Conservation (phyloP, 176 grass and related monocot genomes). For the Phoenix dactylifera region DNA sequence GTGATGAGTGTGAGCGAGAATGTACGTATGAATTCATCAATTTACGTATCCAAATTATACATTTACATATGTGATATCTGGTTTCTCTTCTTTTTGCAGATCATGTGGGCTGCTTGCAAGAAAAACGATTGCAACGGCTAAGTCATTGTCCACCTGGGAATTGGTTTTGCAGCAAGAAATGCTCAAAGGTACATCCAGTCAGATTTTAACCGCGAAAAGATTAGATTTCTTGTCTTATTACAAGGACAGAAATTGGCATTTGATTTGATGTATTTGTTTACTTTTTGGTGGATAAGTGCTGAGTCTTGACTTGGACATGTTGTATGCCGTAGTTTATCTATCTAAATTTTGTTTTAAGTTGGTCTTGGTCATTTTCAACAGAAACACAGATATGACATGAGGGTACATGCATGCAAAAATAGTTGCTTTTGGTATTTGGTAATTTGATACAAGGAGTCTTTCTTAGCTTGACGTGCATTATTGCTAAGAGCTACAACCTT, state of each 20-base stretch:
- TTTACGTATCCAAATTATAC: conserved; percentile 7
- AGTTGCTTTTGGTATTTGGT: too few relatives aligned
- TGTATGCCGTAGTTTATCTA: too few relatives aligned
- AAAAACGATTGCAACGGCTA: conserved; percentile 22
- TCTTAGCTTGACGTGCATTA: too few relatives aligned
- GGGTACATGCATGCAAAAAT: too few relatives aligned
- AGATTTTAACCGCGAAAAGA: too few relatives aligned
- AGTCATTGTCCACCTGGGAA: conserved; percentile 27
- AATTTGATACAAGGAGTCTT: too few relatives aligned
- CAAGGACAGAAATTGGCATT: conserved; percentile 14
- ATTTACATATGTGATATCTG: conserved; percentile 16
- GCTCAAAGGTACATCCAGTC: conserved; percentile 38
- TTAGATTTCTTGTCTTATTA: not conserved
- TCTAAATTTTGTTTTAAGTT: too few relatives aligned
- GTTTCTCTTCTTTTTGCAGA: conserved; percentile 35
- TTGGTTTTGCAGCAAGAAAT: conserved; percentile 66
- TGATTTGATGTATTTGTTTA: not conserved
- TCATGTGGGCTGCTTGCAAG: conserved; percentile 60
- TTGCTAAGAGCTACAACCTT: too few relatives aligned
- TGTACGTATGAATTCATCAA: conserved; percentile 37
- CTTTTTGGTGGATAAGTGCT: too few relatives aligned
- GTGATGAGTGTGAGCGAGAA: conserved; percentile 66
- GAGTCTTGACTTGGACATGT: too few relatives aligned
- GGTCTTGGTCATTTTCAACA: too few relatives aligned
- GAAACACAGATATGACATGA: too few relatives aligned